These are phyloP conservation scores for Alternaria postmessia DNA, from an alignment of 2,329 filamentous ascomycete genomes.

Conservation along the genomic window DNA sequence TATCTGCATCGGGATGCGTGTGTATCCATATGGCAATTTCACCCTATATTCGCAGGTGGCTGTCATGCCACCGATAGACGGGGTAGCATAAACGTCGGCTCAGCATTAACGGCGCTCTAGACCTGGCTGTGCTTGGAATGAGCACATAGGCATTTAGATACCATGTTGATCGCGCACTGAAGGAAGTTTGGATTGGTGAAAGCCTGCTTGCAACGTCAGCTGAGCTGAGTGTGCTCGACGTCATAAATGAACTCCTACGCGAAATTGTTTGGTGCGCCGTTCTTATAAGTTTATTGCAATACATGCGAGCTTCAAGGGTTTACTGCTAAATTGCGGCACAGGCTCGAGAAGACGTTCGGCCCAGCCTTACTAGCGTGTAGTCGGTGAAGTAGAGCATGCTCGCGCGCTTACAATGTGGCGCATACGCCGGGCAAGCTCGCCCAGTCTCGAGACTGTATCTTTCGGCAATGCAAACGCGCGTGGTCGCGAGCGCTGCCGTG, in stretches of 20 bases:
- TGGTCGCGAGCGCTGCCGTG: background rate
- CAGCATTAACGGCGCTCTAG: conserved; percentile 10
- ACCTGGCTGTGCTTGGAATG: conserved; percentile 6
- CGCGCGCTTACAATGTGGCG: conserved; percentile 13
- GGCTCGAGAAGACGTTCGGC: background rate
- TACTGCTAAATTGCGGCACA: conserved; percentile 9
- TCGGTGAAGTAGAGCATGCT: conserved; percentile 12
- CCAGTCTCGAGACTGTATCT: background rate
- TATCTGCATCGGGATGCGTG: conserved; percentile 4
- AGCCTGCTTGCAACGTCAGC: background rate
- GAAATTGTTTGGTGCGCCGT: background rate
- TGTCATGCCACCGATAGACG: conserved; percentile 1
- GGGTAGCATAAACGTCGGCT: conserved; percentile 1
- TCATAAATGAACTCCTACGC: background rate
- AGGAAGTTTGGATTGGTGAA: background rate
- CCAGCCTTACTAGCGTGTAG: conserved; percentile 8
- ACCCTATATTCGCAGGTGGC: conserved; percentile 6
- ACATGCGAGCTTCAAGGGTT: background rate
- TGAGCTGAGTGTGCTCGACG: conserved; percentile 6
- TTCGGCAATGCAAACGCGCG: background rate
- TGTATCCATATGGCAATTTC: conserved; percentile 1
- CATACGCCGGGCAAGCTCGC: conserved; percentile 14
- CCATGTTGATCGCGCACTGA: background rate
- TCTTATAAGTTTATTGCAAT: background rate
- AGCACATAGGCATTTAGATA: background rate